These are phyloP conservation scores for Chrysanthemum seticuspe DNA, from an alignment of 129 eudicot species.

Conservation along the genomic window DNA sequence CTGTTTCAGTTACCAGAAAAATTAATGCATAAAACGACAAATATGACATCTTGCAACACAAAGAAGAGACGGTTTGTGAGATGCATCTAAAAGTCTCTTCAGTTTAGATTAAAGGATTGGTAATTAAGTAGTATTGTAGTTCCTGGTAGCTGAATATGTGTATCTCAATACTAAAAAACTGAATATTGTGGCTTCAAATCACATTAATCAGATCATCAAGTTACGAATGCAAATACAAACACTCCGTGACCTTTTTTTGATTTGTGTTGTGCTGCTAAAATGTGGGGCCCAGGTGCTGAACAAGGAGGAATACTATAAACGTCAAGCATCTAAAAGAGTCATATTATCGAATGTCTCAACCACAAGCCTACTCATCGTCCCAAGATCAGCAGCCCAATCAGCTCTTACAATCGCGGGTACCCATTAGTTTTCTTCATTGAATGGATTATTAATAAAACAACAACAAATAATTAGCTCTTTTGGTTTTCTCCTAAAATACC, in stretches of 20 bases:
- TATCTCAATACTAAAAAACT: not conserved
- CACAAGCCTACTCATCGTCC: conserved; percentile 65
- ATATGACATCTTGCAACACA: no score
- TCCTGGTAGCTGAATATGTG: not conserved
- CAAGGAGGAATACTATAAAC: conserved; percentile 94
- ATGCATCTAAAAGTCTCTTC: not conserved
- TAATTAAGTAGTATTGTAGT: not conserved
- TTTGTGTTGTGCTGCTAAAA: conserved; percentile 54
- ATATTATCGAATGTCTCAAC: conserved; percentile 95
- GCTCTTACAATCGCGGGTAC: conserved; percentile 52
- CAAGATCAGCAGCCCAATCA: conserved; percentile 82
- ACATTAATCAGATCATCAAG: not conserved
- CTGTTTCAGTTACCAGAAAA: no score
- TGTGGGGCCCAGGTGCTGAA: conserved; percentile 97
- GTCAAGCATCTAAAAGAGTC: conserved; percentile 89
- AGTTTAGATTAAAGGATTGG: not conserved
- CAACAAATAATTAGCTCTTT: no score
- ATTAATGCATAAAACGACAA: no score
- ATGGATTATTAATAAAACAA: no score
- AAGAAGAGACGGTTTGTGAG: no score
- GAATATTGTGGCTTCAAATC: not conserved
- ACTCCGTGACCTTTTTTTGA: conserved; percentile 10
- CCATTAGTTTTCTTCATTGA: no score
- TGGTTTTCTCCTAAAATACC: no score
- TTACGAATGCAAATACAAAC: not conserved